phyloP scores from a whole-genome alignment of 2,329 filamentous ascomycete species.

The Escovopsis sp. region DNA sequence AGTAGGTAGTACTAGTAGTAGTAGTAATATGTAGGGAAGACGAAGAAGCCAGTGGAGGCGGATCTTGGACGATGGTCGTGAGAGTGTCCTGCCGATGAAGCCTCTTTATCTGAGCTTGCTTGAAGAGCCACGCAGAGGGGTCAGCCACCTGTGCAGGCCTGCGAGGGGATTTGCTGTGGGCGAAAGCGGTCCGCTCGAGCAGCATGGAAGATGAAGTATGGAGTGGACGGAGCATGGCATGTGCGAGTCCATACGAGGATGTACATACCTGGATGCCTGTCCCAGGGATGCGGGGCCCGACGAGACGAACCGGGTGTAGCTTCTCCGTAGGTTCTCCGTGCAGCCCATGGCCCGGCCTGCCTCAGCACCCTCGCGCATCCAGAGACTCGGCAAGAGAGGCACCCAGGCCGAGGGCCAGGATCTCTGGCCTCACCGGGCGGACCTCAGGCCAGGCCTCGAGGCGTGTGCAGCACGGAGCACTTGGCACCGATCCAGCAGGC shows the following conservation, averaged over 20 bases:
- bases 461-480: background rate
- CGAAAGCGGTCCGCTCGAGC: background rate
- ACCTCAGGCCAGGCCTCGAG: background rate
- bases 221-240: too few species aligned
- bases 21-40: background rate
- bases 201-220: too few species aligned
- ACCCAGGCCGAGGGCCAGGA: constrained; percentile 1
- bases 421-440: background rate
- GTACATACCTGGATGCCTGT: too few species aligned
- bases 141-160: constrained; percentile 6
- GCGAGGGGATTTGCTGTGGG: constrained; percentile 5
- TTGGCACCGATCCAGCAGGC: constrained; percentile 1
- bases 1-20: too few species aligned
- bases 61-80: constrained; percentile 3
- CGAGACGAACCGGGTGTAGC: background rate
- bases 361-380: too few species aligned
- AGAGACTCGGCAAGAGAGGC: constrained; percentile 2
- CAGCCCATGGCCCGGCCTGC: too few species aligned
- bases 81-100: constrained; percentile 2
- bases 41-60: constrained; percentile 4
- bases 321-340: too few species aligned
- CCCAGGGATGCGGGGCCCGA: constrained; percentile 5
- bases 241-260: too few species aligned
- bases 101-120: constrained; percentile 4
- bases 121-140: constrained; percentile 6